These are phyloP conservation scores for Phlebopus sp. DNA, from an alignment of 1,284 basidiomycete species.

Conservation along the genomic window DNA sequence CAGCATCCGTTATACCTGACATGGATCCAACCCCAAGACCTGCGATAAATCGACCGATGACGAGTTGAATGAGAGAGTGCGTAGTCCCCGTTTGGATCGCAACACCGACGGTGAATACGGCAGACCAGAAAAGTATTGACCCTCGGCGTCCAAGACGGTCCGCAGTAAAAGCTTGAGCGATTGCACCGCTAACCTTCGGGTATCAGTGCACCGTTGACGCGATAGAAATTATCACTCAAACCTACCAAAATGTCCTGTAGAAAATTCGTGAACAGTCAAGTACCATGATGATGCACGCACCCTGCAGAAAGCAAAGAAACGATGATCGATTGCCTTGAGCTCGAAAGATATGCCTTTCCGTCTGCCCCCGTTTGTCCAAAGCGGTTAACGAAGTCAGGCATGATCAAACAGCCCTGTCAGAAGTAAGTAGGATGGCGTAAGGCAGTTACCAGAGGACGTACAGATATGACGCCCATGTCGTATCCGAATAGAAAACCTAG, in stretches of 20 bases:
- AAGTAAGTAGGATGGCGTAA: constrained; percentile 1
- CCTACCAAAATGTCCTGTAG: constrained; percentile 57
- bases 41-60: constrained; percentile 67
- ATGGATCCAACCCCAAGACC: constrained; percentile 78
- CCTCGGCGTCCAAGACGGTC: constrained; percentile 70
- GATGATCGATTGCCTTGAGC: constrained; percentile 70
- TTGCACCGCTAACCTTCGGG: constrained; percentile 53
- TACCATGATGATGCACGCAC: constrained; percentile 28
- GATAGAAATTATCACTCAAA: not conserved
- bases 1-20: constrained; percentile 45
- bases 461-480: constrained; percentile 70
- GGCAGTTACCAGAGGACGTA: constrained; percentile 19
- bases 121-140: constrained; percentile 77
- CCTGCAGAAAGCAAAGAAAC: constrained; percentile 78
- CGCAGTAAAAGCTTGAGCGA: constrained; percentile 73
- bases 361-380: constrained; percentile 57
- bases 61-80: constrained; percentile 61
- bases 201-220: constrained; percentile 7
- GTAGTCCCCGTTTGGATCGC: constrained; percentile 69
- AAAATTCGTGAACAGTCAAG: not conserved
- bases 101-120: constrained; percentile 68
- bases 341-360: constrained; percentile 54
- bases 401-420: constrained; percentile 71
- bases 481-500: constrained; percentile 63
- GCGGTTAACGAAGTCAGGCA: constrained; percentile 71